Percentiles rank a stretch among this genome's conserved stretches.
These are phyloP conservation scores for Candida insectalens DNA, from an alignment of 805 yeast species.

Conservation along the genomic window DNA sequence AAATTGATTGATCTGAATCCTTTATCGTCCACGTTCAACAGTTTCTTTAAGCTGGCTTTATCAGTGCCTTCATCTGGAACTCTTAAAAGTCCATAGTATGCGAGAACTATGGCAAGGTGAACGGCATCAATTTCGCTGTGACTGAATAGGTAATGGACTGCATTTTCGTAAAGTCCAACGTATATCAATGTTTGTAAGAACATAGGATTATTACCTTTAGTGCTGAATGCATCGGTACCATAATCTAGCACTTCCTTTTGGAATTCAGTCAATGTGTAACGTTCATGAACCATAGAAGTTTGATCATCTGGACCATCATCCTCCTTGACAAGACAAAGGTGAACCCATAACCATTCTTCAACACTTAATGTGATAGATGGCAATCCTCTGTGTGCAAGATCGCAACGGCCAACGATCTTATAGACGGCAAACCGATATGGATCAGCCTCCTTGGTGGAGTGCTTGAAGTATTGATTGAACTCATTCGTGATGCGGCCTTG, in stretches of 20 bases:
- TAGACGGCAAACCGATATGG: slow-evolving; percentile 87
- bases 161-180: slow-evolving; percentile 74
- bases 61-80: slow-evolving; percentile 18
- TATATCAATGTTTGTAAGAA: slow-evolving; percentile 68
- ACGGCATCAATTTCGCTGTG: slow-evolving; percentile 78
- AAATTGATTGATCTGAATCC: slow-evolving; percentile 30
- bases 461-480: slow-evolving; percentile 75
- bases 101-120: slow-evolving; percentile 76
- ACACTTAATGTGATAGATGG: slow-evolving; percentile 65
- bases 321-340: slow-evolving; percentile 66
- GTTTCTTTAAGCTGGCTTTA: slow-evolving; percentile 2
- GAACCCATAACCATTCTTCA: slow-evolving; percentile 97
- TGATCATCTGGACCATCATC: slow-evolving; percentile 19
- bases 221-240: slow-evolving; percentile 65
- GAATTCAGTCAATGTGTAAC: slow-evolving; percentile 63
- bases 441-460: slow-evolving; percentile 54
- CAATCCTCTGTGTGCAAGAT: slow-evolving; percentile 53
- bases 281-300: slow-evolving; percentile 39
- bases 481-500: slow-evolving; percentile 66
- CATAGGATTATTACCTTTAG: slow-evolving; percentile 54
- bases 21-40: slow-evolving; percentile 25
- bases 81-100: slow-evolving; percentile 60
- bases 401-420: slow-evolving; percentile 88
- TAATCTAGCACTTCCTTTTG: slow-evolving; percentile 61
- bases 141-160: slow-evolving; percentile 53